A percentile compares a stretch with the other conserved stretches of the same genome.
These are phyloP conservation scores for Colletotrichum graminicola DNA, from an alignment of 2,329 filamentous ascomycete species.

Conservation along the genomic window DNA sequence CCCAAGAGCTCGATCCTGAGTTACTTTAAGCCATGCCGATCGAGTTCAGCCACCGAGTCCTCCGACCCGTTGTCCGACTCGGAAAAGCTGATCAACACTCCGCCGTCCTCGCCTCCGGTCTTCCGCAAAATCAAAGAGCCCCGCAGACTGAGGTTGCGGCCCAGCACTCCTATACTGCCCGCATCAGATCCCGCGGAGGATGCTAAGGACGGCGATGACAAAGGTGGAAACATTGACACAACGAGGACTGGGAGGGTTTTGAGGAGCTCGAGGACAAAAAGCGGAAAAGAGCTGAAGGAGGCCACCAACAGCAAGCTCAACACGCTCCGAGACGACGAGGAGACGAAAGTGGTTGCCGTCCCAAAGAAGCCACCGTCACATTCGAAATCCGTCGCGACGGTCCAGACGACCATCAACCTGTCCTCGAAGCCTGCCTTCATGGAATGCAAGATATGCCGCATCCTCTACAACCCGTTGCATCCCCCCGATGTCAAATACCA, in stretches of 20 bases:
- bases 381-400: slow-evolving; percentile 43
- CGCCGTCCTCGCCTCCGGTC: slow-evolving; percentile 44
- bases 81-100: slow-evolving; percentile 42
- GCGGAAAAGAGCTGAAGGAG: background rate
- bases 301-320: slow-evolving; percentile 12
- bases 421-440: slow-evolving; percentile 57
- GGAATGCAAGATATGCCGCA: slow-evolving; percentile 58
- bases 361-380: slow-evolving; percentile 30
- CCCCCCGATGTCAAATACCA: slow-evolving; percentile 60
- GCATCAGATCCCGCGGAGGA: slow-evolving; percentile 13
- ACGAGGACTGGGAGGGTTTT: background rate
- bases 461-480: slow-evolving; percentile 59
- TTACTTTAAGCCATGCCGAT: slow-evolving; percentile 54
- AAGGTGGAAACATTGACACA: background rate
- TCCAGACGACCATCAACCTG: slow-evolving; percentile 61
- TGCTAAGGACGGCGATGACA: background rate
- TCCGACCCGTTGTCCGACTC: slow-evolving; percentile 34
- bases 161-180: slow-evolving; percentile 20
- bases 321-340: background rate
- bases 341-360: background rate
- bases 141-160: slow-evolving; percentile 40
- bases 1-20: slow-evolving; percentile 55
- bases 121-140: slow-evolving; percentile 37
- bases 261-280: slow-evolving; percentile 2
- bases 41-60: slow-evolving; percentile 28